Evolutionary conservation across 169 alveolate genomes (phyloP).

Genomic region (Theileria luwenshuni): DNA sequence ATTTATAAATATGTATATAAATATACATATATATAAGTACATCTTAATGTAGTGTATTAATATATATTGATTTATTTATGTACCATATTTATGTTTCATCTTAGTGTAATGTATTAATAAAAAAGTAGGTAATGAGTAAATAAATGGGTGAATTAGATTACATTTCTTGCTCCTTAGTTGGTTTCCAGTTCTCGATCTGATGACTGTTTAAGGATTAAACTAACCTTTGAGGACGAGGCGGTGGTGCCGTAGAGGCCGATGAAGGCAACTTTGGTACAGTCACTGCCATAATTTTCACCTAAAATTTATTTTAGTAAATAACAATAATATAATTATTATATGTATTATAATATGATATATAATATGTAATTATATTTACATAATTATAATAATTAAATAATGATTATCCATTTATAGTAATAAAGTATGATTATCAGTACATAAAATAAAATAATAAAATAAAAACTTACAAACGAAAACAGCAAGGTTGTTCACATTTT

Average conservation of each 20-base stretch:
- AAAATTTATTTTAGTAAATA: too few species aligned
- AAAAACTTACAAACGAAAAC: constrained; percentile 21
- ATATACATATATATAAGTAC: background rate
- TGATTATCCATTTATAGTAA: too few species aligned
- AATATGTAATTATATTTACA: too few species aligned
- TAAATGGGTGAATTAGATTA: background rate
- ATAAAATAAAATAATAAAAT: background rate
- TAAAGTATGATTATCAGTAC: background rate
- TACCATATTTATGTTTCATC: too few species aligned
- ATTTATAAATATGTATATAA: background rate
- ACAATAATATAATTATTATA: too few species aligned
- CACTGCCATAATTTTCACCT: constrained; percentile 36
- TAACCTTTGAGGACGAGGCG: constrained; percentile 27
- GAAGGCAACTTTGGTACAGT: constrained; percentile 16
- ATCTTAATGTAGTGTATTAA: background rate
- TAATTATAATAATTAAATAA: too few species aligned
- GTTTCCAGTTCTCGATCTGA: constrained; percentile 36
- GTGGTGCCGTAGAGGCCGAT: constrained; percentile 28
- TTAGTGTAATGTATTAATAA: too few species aligned
- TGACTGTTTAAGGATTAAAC: background rate
- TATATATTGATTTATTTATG: too few species aligned
- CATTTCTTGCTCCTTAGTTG: constrained; percentile 26
- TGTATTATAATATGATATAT: too few species aligned
- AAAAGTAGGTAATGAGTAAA: too few species aligned
- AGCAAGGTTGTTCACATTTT: constrained; percentile 24